Evolutionary conservation across 768 basidiomycete species (phyloP).

Genomic region (Boletus subcaerulescens): DNA sequence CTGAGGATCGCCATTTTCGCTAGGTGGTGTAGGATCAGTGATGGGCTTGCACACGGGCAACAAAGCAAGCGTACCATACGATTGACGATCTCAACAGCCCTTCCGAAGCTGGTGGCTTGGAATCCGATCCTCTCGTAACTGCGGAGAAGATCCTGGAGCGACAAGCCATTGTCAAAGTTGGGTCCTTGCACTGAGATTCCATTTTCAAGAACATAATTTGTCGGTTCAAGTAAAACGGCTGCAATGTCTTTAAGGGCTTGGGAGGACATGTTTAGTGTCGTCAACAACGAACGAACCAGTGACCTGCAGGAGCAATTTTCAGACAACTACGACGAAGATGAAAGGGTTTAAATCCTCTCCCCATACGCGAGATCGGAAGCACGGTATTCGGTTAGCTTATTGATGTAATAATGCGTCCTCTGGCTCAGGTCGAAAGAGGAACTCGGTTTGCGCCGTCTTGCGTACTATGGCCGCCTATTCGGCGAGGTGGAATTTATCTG

Average conservation of each 20-base stretch:
- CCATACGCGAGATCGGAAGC: not conserved
- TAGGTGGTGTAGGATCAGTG: not conserved
- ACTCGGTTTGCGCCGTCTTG: too few species aligned
- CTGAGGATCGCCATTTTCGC: not conserved
- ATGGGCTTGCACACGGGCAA: not conserved
- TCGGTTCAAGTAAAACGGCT: not conserved
- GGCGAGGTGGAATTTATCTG: too few species aligned
- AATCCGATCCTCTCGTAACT: not conserved
- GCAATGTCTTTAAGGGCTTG: not conserved
- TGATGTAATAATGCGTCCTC: not conserved
- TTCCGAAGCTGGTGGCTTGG: constrained; percentile 1
- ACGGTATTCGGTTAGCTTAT: not conserved
- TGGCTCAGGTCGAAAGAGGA: too few species aligned
- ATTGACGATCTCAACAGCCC: not conserved
- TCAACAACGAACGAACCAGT: not conserved
- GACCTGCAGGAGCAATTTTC: too few species aligned
- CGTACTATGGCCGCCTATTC: too few species aligned
- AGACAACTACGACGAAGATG: not conserved
- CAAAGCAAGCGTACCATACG: not conserved
- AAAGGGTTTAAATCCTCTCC: not conserved
- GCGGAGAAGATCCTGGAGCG: not conserved
- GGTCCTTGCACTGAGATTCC: not conserved
- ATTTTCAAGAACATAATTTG: not conserved
- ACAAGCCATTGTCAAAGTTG: not conserved
- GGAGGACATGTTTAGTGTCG: not conserved